A percentile compares a stretch with the other conserved stretches of the same genome.
phyloP scores from a whole-genome alignment of 2,329 filamentous ascomycete genomes.

The Xylariaceae sp. region DNA sequence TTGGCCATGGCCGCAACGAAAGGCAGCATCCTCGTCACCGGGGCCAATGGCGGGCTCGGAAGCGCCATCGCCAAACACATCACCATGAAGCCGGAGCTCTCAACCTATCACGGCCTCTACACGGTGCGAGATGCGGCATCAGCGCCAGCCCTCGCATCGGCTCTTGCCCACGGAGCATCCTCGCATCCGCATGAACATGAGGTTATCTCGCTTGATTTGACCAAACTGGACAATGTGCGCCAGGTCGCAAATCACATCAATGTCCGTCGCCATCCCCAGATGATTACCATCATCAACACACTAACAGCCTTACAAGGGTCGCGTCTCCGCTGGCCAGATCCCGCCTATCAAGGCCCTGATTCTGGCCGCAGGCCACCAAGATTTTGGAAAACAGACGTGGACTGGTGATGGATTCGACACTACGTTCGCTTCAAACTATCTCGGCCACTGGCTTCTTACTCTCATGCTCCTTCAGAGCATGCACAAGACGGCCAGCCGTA shows the following conservation, averaged over 20 bases:
- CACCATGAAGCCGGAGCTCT: background rate
- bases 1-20: too few relatives aligned
- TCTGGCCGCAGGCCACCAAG: slow-evolving; percentile 41
- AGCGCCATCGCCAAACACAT: too few relatives aligned
- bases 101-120: slow-evolving; percentile 24
- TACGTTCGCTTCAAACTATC: slow-evolving; percentile 36
- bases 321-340: slow-evolving; percentile 33
- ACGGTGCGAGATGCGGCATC: slow-evolving; percentile 14
- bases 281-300: background rate
- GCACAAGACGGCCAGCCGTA: slow-evolving; percentile 27
- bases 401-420: slow-evolving; percentile 32
- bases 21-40: too few relatives aligned
- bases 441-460: slow-evolving; percentile 36
- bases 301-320: too few relatives aligned
- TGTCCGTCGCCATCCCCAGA: background rate
- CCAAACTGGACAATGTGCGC: slow-evolving; percentile 21
- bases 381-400: slow-evolving; percentile 31
- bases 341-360: slow-evolving; percentile 48
- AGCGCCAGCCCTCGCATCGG: background rate
- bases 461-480: slow-evolving; percentile 35
- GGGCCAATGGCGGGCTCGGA: too few relatives aligned
- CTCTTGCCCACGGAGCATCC: background rate
- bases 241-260: slow-evolving; percentile 20
- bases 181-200: slow-evolving; percentile 18
- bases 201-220: slow-evolving; percentile 19